Conservation (phyloP, 2,329 filamentous ascomycete species). For the Hyphodiscus sp. region DNA sequence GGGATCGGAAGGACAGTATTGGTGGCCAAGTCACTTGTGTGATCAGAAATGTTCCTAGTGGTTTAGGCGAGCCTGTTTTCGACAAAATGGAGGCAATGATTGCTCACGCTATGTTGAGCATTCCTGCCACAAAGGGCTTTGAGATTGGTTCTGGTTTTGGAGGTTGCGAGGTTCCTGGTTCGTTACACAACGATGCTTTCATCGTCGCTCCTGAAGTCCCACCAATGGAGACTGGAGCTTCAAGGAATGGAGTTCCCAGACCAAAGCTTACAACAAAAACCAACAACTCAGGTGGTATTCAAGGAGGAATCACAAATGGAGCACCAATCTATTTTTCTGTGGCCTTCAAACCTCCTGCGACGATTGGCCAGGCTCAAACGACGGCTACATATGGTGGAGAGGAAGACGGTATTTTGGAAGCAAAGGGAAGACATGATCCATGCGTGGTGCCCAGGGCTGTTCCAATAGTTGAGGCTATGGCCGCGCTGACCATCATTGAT, state of each 20-base stretch:
- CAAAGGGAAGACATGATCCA: slow-evolving; percentile 91
- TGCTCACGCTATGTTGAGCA: slow-evolving; percentile 89
- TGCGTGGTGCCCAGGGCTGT: slow-evolving; percentile 79
- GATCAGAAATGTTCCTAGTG: slow-evolving; percentile 76
- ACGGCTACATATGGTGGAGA: slow-evolving; percentile 74
- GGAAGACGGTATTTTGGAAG: slow-evolving; percentile 67
- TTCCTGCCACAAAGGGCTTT: slow-evolving; percentile 92
- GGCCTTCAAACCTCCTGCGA: slow-evolving; percentile 91
- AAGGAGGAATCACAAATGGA: slow-evolving; percentile 93
- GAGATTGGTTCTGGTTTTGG: slow-evolving; percentile 91
- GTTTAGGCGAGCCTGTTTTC: slow-evolving; percentile 89
- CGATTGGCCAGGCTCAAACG: slow-evolving; percentile 81
- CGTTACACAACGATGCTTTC: slow-evolving; percentile 88
- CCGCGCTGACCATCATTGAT: slow-evolving; percentile 80
- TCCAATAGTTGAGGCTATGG: slow-evolving; percentile 88
- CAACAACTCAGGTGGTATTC: slow-evolving; percentile 91
- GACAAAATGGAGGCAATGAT: slow-evolving; percentile 91
- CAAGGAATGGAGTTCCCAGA: slow-evolving; percentile 39
- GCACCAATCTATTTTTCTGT: slow-evolving; percentile 91
- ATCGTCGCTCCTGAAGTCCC: slow-evolving; percentile 42
- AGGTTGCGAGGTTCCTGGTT: slow-evolving; percentile 79
- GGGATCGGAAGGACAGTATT: slow-evolving; percentile 78
- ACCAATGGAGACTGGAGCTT: slow-evolving; percentile 39
- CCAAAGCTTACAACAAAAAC: slow-evolving; percentile 77
- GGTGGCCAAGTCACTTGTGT: slow-evolving; percentile 94